Conservation (phyloP, 805 yeast genomes). For the Kodamaea kaohsiungensis region DNA sequence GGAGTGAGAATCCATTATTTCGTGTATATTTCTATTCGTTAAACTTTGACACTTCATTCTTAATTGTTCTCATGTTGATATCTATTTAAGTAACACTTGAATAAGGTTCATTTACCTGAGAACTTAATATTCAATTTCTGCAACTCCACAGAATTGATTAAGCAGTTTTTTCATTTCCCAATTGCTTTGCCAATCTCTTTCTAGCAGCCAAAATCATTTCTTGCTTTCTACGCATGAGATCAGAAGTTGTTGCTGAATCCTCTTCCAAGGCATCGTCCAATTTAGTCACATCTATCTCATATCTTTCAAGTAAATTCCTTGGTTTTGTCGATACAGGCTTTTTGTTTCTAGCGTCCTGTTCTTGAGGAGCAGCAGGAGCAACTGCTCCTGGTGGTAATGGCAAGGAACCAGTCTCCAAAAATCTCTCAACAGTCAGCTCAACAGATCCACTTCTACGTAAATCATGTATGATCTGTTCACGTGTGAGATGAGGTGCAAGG, state of each 20-base stretch:
- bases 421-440: slow-evolving; percentile 74
- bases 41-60: not conserved
- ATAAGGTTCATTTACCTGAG: no score
- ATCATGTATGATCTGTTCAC: slow-evolving; percentile 71
- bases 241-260: slow-evolving; percentile 9
- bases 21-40: no score
- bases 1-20: not conserved
- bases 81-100: not conserved
- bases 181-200: slow-evolving; percentile 47
- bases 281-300: slow-evolving; percentile 33
- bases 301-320: slow-evolving; percentile 39
- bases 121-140: no score
- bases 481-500: slow-evolving; percentile 71
- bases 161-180: slow-evolving; percentile 25
- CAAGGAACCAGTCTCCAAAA: slow-evolving; percentile 58
- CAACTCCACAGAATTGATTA: no score
- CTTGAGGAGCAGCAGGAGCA: slow-evolving; percentile 3
- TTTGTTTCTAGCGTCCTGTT: slow-evolving; percentile 12
- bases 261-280: slow-evolving; percentile 14
- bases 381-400: slow-evolving; percentile 53
- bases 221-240: slow-evolving; percentile 27
- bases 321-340: slow-evolving; percentile 13
- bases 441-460: slow-evolving; percentile 78
- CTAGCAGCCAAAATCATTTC: slow-evolving; percentile 46
- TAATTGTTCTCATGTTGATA: not conserved